A percentile compares a stretch with the other conserved stretches of the same genome.
These are phyloP conservation scores for Peronosclerospora sorghi DNA, from an alignment of 352 stramenopile genomes.

Conservation along the genomic window DNA sequence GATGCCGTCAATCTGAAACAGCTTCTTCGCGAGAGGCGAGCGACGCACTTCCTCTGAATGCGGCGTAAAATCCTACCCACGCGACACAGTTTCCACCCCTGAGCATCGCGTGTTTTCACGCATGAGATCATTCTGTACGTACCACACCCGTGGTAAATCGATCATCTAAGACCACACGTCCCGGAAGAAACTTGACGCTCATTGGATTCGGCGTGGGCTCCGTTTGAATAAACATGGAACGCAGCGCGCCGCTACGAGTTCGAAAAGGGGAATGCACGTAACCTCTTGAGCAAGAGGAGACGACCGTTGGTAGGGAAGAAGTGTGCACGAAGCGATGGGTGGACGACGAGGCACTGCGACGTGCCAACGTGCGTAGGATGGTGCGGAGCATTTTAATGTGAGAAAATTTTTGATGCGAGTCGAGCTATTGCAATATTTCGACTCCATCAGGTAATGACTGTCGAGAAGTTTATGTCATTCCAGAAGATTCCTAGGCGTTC, in stretches of 20 bases:
- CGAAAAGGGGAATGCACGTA: constrained; percentile 16
- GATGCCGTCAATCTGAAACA: constrained; percentile 95
- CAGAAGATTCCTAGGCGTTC: too few species aligned
- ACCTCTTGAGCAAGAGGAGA: neutral
- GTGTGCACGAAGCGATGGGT: constrained; percentile 10
- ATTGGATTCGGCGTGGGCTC: constrained; percentile 96
- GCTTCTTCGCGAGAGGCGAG: constrained; percentile 90
- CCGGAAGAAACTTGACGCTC: constrained; percentile 97
- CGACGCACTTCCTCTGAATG: constrained; percentile 78
- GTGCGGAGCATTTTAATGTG: too few species aligned
- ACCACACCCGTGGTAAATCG: constrained; percentile 77
- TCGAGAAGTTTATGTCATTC: too few species aligned
- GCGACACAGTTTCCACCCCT: too few species aligned
- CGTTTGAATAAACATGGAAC: constrained; percentile 98
- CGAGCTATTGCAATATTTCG: too few species aligned
- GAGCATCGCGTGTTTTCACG: neutral
- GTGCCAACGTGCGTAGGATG: constrained; percentile 17
- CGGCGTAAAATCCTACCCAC: constrained; percentile 70
- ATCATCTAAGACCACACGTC: constrained; percentile 82
- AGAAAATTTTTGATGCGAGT: too few species aligned
- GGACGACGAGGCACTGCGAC: constrained; percentile 7
- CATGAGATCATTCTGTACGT: neutral
- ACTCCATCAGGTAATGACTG: too few species aligned
- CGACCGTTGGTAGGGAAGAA: constrained; percentile 1
- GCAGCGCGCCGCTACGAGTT: constrained; percentile 28